Base-by-base conservation (phyloP, 176 grass and related monocot species). In the Chrysopogon serrulatus region DNA sequence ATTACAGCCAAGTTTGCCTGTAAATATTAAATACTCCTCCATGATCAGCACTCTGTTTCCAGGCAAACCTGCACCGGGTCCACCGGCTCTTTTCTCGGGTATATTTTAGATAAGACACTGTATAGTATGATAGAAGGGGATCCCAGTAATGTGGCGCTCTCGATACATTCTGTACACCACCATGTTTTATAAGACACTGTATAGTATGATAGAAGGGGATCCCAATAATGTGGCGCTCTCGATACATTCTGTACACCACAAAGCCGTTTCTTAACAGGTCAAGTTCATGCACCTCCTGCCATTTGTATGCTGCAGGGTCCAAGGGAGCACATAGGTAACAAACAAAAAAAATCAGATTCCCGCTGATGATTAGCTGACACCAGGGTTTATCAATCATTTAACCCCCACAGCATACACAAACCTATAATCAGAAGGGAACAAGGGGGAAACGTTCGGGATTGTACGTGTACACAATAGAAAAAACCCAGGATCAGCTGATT, bases 221-320 rank as follows among this genome's bases (percentile, higher is more conserved):
- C 66, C 79, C 84, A 78, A 83, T 86, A 83, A 87, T 74, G 10
- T 68, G 74, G 74, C 59, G 32, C 44, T 78, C 30, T 59, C 72
- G 14, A 65, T 59, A 69, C 68, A 11, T 26, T 51, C 88, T 83
- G 53, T 35, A 83, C 61, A 33, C 34, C 26, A 86, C 80, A 23
- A 79, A 77, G 45, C 4, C 47, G 61, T 68, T 32, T 39, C 62
- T 71, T 67, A 68, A 79, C 84, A 62, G 76, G 15, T 70, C 78
- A 42, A 41, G 62, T n/a, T 43, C 57, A 1, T 62, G 57, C 47
- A 35, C 10, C 37, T 47, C 65, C 66, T 86, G 88, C 84, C 84
- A 90, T 90, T 78, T 90, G 88, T 90, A 24, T 49, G 24, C 78
- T 79, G 73, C 88, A 87, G 74, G 84, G 74, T 68, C 4, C 79